Base-by-base conservation (phyloP, 2,329 filamentous ascomycete species). In the Botryotinia globosa region DNA sequence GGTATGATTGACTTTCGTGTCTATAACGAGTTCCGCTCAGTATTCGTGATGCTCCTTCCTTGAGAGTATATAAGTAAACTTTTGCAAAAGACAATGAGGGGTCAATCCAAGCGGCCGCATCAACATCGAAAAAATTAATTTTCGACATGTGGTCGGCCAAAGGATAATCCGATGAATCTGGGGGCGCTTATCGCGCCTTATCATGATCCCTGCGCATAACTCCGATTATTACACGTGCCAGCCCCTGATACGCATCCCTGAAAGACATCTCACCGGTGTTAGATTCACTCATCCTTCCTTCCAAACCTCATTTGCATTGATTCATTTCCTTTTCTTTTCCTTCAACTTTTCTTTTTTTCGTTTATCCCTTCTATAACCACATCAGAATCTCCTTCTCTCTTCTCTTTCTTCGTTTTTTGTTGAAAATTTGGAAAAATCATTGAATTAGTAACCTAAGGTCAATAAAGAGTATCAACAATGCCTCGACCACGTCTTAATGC, bases 401-500 rank as follows among this genome's bases (percentile, higher is more conserved):
- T 12, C 22, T 62, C 32, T 45, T 14, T 20, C 37, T 58, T 18
- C 34, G 6, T 10, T 1, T n/a, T n/a, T n/a, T 69, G 7, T 34
- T 4, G 0, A 37, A 20, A 54, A 16, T n/a, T 4, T 16, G 48
- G 25, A 54, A 54, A n/a, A n/a, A n/a, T 6, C 25, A 54, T 54
- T n/a, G 25, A 12, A 7, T 25, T 45, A 6, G 8, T 22, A n/a
- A n/a, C n/a, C n/a, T n/a, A 10, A 29, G 14, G n/a, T 56, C 7
- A 29, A 56, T 16, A 39, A 67, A 42, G 25, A 58, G 48, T 18
- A 39, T 12, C 37, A 45, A 76, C 22, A 3, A 78, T 77, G 76
- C 58, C 68, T 32, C 29, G 59, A 74, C 76, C 66, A 61, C 61
- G 34, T 68, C 78, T 48, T 71, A 29, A 29, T 56, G 71, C 51